phyloP scores from a whole-genome alignment of 306 rosid genomes.

The Astragalus glycyphyllos region DNA sequence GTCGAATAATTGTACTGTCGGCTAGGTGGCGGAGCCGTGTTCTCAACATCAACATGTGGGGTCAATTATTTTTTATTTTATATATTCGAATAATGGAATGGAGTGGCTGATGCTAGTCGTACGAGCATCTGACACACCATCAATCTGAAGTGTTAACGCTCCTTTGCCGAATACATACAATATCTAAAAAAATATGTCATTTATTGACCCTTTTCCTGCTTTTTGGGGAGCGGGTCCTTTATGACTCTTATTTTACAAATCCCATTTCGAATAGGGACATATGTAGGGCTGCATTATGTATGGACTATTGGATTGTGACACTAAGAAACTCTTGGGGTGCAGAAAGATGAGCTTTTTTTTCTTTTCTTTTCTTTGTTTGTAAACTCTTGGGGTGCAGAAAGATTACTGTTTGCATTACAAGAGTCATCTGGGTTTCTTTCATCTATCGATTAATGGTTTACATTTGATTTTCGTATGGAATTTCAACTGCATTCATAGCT shows the following conservation, averaged over 20 bases:
- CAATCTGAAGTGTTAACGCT: neutral
- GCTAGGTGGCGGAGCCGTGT: neutral
- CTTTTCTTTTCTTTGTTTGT: too few species aligned
- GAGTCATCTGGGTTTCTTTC: slow-evolving; percentile 11
- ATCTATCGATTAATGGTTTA: neutral
- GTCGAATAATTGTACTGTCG: neutral
- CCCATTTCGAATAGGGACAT: slow-evolving; percentile 15
- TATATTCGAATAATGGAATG: neutral
- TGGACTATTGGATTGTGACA: slow-evolving; percentile 8
- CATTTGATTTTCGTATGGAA: slow-evolving; percentile 28
- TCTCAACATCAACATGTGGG: neutral
- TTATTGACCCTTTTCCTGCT: slow-evolving; percentile 26
- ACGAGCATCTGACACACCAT: neutral
- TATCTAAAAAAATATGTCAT: neutral
- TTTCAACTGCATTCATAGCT: slow-evolving; percentile 16
- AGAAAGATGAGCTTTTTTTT: neutral
- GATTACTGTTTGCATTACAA: neutral
- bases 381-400: neutral
- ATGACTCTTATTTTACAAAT: slow-evolving; percentile 24
- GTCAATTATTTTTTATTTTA: neutral
- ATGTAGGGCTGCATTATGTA: slow-evolving; percentile 16
- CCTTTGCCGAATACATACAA: too few species aligned
- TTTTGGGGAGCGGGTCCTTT: slow-evolving; percentile 26
- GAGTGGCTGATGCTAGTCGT: neutral
- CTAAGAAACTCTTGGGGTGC: neutral